Percentiles rank a stretch among this genome's conserved stretches.
phyloP scores from a whole-genome alignment of 192 early-diverging fungal genomes.

The Umbelopsis sp. region DNA sequence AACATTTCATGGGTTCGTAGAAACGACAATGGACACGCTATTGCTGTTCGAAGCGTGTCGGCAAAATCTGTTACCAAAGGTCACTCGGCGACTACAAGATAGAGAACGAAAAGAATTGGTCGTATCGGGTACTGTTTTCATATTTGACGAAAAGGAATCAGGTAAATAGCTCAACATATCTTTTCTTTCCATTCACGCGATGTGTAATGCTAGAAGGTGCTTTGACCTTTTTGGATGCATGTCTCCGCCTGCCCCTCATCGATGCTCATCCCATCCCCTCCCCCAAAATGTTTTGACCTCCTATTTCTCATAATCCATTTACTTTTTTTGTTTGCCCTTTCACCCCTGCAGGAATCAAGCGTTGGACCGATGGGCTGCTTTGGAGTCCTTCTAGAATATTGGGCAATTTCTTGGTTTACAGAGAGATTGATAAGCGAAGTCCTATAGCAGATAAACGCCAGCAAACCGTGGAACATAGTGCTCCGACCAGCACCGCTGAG shows the following conservation, averaged over 20 bases:
- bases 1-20: slow-evolving; percentile 38
- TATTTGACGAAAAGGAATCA: slow-evolving; percentile 36
- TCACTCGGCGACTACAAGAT: slow-evolving; percentile 34
- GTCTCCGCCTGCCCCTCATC: not conserved
- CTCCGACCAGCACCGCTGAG: slow-evolving; percentile 26
- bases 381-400: slow-evolving; percentile 66
- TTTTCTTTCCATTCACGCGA: no score
- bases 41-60: slow-evolving; percentile 38
- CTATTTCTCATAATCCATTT: not conserved
- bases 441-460: slow-evolving; percentile 27
- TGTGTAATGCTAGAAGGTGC: no score
- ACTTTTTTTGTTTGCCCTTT: not conserved
- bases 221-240: not conserved
- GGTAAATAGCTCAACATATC: slow-evolving; percentile 10
- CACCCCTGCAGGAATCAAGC: slow-evolving; percentile 47
- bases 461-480: not conserved
- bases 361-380: slow-evolving; percentile 64
- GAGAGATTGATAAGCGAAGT: slow-evolving; percentile 40
- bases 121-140: slow-evolving; percentile 34
- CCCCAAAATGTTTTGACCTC: no score
- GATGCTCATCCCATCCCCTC: no score
- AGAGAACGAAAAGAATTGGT: slow-evolving; percentile 29
- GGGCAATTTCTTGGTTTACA: slow-evolving; percentile 61
- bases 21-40: slow-evolving; percentile 31
- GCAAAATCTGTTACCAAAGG: slow-evolving; percentile 27